Conservation (phyloP, 1,139 yeast genomes). For the Meyerozyma smithsonii region DNA sequence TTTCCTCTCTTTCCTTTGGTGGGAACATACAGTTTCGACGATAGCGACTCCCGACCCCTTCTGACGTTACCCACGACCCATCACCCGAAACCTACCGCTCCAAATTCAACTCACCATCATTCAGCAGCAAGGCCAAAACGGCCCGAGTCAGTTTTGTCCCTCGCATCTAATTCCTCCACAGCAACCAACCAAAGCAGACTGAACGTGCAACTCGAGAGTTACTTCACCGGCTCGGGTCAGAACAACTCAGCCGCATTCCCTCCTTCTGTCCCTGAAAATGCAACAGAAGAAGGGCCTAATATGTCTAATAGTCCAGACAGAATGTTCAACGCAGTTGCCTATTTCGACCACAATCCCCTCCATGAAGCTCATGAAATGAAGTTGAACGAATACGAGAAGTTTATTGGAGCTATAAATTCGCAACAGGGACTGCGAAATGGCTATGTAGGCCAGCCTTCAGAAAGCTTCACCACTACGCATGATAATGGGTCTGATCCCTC, state of each 20-base stretch:
- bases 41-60: conserved; percentile 33
- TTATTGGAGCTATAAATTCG: conserved; percentile 2
- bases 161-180: conserved; percentile 37
- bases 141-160: conserved; percentile 41
- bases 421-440: conserved; percentile 4
- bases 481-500: too few species aligned
- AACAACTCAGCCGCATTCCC: conserved; percentile 29
- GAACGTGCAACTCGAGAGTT: conserved; percentile 7
- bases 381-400: conserved; percentile 14
- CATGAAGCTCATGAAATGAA: conserved; percentile 7
- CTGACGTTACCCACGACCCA: conserved; percentile 21
- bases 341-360: conserved; percentile 5
- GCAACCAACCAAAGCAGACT: conserved; percentile 12
- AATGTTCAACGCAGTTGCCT: conserved; percentile 2
- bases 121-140: conserved; percentile 29
- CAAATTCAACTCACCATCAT: conserved; percentile 4
- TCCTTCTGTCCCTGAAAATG: conserved; percentile 17
- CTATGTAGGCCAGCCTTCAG: conserved; percentile 3
- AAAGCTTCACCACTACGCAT: too few species aligned
- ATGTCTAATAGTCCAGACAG: conserved; percentile 4
- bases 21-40: conserved; percentile 41
- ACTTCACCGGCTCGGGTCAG: conserved; percentile 19
- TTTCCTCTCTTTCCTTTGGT: conserved; percentile 52
- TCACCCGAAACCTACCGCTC: conserved; percentile 4
- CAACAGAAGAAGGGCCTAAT: conserved; percentile 4